A percentile compares a stretch with the other conserved stretches of the same genome.
Conservation (phyloP, 202 grass and related monocot genomes). For the Brachypodium distachyon region DNA sequence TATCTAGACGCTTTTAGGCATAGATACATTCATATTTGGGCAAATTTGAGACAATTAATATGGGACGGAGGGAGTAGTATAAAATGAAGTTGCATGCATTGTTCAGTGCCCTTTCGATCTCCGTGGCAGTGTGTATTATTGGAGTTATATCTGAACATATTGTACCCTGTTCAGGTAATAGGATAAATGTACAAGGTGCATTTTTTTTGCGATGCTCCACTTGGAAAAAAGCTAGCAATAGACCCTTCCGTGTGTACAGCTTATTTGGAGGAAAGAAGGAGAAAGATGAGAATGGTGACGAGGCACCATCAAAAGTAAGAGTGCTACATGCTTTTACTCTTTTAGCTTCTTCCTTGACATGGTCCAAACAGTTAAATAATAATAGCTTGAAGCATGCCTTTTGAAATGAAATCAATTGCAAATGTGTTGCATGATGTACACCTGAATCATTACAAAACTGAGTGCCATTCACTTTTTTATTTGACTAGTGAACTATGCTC, state of each 20-base stretch:
- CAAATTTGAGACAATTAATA: too few relatives aligned
- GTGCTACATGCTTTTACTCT: neutral
- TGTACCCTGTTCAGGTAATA: conserved; percentile 45
- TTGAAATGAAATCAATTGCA: conserved; percentile 2
- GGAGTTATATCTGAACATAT: neutral
- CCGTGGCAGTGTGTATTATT: neutral
- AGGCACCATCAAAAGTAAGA: conserved; percentile 69
- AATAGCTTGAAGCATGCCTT: neutral
- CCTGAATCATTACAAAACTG: neutral
- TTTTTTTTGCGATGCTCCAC: conserved; percentile 37
- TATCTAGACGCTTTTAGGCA: too few relatives aligned
- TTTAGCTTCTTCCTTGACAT: neutral
- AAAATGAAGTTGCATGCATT: neutral
- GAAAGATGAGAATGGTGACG: conserved; percentile 72
- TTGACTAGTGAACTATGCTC: neutral
- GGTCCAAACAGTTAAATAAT: neutral
- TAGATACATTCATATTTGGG: too few relatives aligned
- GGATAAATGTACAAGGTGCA: conserved; percentile 27
- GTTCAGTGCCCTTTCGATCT: neutral
- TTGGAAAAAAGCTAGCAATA: conserved; percentile 40
- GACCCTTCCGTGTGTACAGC: conserved; percentile 59
- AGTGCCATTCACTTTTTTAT: neutral
- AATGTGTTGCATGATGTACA: conserved; percentile 1
- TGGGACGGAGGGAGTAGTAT: too few relatives aligned
- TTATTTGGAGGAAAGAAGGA: conserved; percentile 97